phyloP scores from a whole-genome alignment of 768 basidiomycete genomes.

The Rhizopogon rudus region DNA sequence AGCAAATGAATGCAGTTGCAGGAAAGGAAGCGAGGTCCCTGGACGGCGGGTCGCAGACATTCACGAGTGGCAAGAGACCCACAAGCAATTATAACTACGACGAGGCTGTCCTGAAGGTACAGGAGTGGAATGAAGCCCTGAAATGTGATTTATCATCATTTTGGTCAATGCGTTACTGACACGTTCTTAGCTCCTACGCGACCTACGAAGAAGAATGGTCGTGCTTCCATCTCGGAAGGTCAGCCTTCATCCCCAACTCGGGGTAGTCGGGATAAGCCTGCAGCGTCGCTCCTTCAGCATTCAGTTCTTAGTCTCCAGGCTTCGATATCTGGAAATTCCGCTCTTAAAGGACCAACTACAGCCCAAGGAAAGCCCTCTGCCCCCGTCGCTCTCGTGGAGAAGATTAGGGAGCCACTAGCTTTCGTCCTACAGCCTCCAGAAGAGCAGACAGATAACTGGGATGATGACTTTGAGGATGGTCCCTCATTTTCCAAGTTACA shows the following conservation, averaged over 20 bases:
- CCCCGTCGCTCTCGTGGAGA: slow-evolving; percentile 30
- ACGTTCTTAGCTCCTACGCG: slow-evolving; percentile 58
- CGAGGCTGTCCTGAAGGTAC: slow-evolving; percentile 90
- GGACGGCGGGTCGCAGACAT: slow-evolving; percentile 14
- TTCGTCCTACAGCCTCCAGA: slow-evolving; percentile 71
- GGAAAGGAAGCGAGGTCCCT: slow-evolving; percentile 19
- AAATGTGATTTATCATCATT: slow-evolving; percentile 55
- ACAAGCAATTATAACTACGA: slow-evolving; percentile 85
- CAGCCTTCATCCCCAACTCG: slow-evolving; percentile 42
- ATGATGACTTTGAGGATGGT: slow-evolving; percentile 95
- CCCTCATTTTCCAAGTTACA: slow-evolving; percentile 85
- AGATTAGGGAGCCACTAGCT: slow-evolving; percentile 49
- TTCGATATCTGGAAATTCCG: slow-evolving; percentile 27
- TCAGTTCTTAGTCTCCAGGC: slow-evolving; percentile 31
- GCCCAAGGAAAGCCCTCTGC: slow-evolving; percentile 15
- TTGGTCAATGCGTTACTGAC: slow-evolving; percentile 2
- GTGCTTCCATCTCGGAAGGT: slow-evolving; percentile 28
- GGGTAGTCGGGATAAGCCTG: slow-evolving; percentile 21
- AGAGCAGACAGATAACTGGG: slow-evolving; percentile 95
- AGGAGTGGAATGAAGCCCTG: slow-evolving; percentile 98
- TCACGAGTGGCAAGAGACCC: slow-evolving; percentile 41
- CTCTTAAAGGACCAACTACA: slow-evolving; percentile 15
- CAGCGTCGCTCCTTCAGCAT: slow-evolving; percentile 22
- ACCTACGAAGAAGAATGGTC: slow-evolving; percentile 61
- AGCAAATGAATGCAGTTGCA: slow-evolving; percentile 49